Base-by-base conservation (phyloP, 768 basidiomycete species). In the Mrakia gelida region DNA sequence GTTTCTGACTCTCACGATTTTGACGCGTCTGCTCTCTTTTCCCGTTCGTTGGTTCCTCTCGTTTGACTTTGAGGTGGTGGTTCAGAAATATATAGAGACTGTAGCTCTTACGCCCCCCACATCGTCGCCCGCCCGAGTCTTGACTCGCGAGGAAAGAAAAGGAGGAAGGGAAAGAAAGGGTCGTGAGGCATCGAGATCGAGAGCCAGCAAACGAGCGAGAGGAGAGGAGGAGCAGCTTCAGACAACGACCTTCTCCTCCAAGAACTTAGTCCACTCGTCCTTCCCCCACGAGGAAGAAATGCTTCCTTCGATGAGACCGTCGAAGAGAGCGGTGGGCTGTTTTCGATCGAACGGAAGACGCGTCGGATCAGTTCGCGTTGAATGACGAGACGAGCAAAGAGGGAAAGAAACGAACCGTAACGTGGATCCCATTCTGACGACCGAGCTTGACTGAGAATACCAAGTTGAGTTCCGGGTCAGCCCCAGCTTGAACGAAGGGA, bases 371-470 rank as follows among this genome's bases (percentile, higher is more conserved):
- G 23, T 10, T 45, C 15, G 11, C 18, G 7, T 41, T 3, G 32
- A 28, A 15, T 13, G 9, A 15, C 49, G 75, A 30, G 62, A 18
- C 34, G 74, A 34, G 28, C 76, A 71, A 7, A 78, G 92, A 80
- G 94, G 6, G 28, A 26, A 26, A 28, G 49, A 21, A 87, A 88
- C 59, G 94, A 93, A 43, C 16, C 3, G 94, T 95, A 68, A 96
- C 93, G 80, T 98, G 95, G 59, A 97, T 89, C 3, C 92, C 88
- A 79, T 98, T 97, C 86, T 97, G 95, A 80, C 95, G 87, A 23
- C 92, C 89, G 83, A 91, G 91, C 84, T 95, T 97, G 87, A 97
- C 93, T 95, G 81, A 0, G 21, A 34, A 59, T 3, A 34, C 16
- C 1, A 32, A 28, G 28, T 0, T 32, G 59, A 38, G 28, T 2